phyloP scores from a whole-genome alignment of 257 asterid species.

The Pogostemon cablin region DNA sequence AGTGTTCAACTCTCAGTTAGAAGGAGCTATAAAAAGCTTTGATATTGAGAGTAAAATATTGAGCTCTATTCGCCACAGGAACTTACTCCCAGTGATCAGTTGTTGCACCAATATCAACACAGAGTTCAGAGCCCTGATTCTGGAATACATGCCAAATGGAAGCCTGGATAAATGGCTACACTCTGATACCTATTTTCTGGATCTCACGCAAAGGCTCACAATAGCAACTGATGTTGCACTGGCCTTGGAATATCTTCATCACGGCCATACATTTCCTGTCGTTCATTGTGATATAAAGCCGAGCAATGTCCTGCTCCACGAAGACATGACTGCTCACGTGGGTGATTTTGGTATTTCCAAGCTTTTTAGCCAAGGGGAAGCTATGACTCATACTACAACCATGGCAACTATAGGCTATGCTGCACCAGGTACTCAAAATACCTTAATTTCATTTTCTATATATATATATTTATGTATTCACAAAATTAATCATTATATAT shows the following conservation, averaged over 20 bases:
- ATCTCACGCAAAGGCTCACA: background rate
- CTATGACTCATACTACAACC: background rate
- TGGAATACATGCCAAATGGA: slow-evolving; percentile 42
- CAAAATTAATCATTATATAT: too few species aligned
- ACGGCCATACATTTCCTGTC: slow-evolving; percentile 3
- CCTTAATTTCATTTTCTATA: too few species aligned
- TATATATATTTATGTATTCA: too few species aligned
- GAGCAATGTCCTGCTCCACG: slow-evolving; percentile 35
- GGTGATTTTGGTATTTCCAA: slow-evolving; percentile 11
- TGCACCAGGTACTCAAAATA: background rate
- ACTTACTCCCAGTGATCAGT: slow-evolving; percentile 38
- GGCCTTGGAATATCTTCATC: slow-evolving; percentile 16
- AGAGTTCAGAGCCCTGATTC: slow-evolving; percentile 43
- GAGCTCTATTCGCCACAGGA: slow-evolving; percentile 32
- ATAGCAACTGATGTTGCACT: slow-evolving; percentile 4
- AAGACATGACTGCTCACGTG: slow-evolving; percentile 32
- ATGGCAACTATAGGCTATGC: slow-evolving; percentile 8
- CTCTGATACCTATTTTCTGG: background rate
- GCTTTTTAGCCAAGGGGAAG: slow-evolving; percentile 13
- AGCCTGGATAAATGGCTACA: slow-evolving; percentile 31
- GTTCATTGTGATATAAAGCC: slow-evolving; percentile 27
- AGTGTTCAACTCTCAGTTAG: slow-evolving; percentile 37
- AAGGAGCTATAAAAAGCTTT: slow-evolving; percentile 37
- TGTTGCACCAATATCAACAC: slow-evolving; percentile 24
- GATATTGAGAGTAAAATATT: slow-evolving; percentile 34